phyloP scores from a whole-genome alignment of 805 yeast genomes.

The Saccharomycopsis sp. region DNA sequence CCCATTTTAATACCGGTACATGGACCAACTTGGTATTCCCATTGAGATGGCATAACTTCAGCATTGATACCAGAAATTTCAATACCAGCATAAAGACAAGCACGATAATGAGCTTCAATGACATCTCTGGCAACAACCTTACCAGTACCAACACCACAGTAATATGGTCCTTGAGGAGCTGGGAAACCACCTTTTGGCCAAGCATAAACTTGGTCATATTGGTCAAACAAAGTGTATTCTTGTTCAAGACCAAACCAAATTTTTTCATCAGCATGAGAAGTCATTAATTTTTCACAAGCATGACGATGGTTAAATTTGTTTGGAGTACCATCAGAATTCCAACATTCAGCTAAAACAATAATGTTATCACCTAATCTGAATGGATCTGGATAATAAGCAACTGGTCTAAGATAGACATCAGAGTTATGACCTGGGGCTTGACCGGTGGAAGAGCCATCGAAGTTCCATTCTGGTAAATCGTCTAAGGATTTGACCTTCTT shows the following conservation, averaged over 20 bases:
- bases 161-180: slow-evolving; percentile 99
- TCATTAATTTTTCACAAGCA: slow-evolving; percentile 91
- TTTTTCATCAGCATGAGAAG: slow-evolving; percentile 73
- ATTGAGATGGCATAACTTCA: slow-evolving; percentile 99
- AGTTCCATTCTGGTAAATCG: slow-evolving; percentile 98
- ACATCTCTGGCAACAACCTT: slow-evolving; percentile 97
- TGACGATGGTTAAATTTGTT: slow-evolving; percentile 98
- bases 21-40: slow-evolving; percentile 99
- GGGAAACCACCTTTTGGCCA: slow-evolving; percentile 99
- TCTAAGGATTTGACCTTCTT: slow-evolving; percentile 61
- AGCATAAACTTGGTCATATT: slow-evolving; percentile 82
- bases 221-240: slow-evolving; percentile 95
- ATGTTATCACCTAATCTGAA: slow-evolving; percentile 97
- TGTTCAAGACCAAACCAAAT: slow-evolving; percentile 99
- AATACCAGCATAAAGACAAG: slow-evolving; percentile 89
- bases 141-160: slow-evolving; percentile 99
- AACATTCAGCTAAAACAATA: slow-evolving; percentile 90
- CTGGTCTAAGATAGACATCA: slow-evolving; percentile 90
- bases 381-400: slow-evolving; percentile 89
- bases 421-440: slow-evolving; percentile 99
- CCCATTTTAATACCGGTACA: slow-evolving; percentile 94
- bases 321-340: slow-evolving; percentile 98
- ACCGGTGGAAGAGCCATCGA: slow-evolving; percentile 96
- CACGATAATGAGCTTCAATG: slow-evolving; percentile 98
- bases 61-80: slow-evolving; percentile 95